Conservation (phyloP, 129 eudicot genomes). For the Tanacetum coccineum region DNA sequence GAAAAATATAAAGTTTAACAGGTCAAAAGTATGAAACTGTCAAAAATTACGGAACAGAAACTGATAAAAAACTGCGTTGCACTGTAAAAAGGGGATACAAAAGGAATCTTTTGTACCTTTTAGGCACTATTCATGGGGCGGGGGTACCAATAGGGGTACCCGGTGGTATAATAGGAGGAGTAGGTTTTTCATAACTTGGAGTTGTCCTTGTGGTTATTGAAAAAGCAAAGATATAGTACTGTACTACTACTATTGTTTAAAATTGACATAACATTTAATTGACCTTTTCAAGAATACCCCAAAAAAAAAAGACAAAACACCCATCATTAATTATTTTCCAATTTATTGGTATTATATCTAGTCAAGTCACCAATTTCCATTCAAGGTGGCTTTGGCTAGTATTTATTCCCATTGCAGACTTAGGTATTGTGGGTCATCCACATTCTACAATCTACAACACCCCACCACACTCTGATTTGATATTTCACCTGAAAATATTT, state of each 20-base stretch:
- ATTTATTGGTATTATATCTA: conserved; percentile 4
- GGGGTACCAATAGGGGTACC: no score
- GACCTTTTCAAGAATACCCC: conserved; percentile 42
- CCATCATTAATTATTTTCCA: conserved; percentile 17
- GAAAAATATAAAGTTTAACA: no score
- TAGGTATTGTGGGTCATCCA: conserved; percentile 24
- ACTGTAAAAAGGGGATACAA: no score
- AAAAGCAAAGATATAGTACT: conserved; percentile 28
- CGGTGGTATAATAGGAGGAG: conserved; percentile 2
- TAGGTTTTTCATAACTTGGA: conserved; percentile 25
- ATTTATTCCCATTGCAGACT: conserved; percentile 27
- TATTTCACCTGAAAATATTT: conserved; percentile 29
- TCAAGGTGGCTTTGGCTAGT: conserved; percentile 21
- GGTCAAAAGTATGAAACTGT: no score
- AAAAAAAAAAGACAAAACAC: conserved; percentile 41
- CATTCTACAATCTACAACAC: conserved; percentile 13
- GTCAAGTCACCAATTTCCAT: conserved; percentile 29
- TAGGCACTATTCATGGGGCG: no score
- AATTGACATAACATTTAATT: conserved; percentile 33
- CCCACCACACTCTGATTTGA: conserved; percentile 24
- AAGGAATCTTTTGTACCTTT: no score
- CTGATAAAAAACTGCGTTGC: no score
- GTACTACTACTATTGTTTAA: conserved; percentile 25
- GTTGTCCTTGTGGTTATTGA: conserved; percentile 29
- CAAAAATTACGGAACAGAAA: no score